These are phyloP conservation scores for Aulographum hederae DNA, from an alignment of 2,329 filamentous ascomycete genomes.

Conservation along the genomic window DNA sequence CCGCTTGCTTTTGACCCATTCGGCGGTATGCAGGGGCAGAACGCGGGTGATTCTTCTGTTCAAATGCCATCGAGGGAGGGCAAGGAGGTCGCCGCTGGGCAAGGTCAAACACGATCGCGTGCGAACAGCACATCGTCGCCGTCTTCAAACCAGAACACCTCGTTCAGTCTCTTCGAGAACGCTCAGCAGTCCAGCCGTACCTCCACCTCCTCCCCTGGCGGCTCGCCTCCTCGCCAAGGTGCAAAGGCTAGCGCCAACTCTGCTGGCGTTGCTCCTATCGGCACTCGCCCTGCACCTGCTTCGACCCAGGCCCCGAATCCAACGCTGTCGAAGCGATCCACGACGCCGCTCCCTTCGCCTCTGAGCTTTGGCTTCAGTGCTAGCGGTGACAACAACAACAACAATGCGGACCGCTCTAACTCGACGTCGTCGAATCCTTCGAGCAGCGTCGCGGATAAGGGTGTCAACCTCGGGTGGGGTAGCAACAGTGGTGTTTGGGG, in stretches of 20 bases:
- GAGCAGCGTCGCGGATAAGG: constrained; percentile 24
- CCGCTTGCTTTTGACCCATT: constrained; percentile 64
- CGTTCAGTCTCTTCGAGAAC: constrained; percentile 28
- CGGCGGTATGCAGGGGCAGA: constrained; percentile 31
- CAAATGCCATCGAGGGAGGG: constrained; percentile 30
- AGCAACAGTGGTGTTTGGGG: constrained; percentile 73
- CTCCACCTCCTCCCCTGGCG: constrained; percentile 70
- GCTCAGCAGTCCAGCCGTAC: constrained; percentile 55
- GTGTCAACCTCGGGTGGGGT: constrained; percentile 43
- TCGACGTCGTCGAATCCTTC: constrained; percentile 42
- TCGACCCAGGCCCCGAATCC: constrained; percentile 39
- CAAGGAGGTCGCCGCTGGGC: constrained; percentile 21
- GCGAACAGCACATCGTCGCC: constrained; percentile 78
- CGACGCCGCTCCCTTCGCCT: constrained; percentile 82
- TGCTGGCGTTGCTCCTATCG: constrained; percentile 72
- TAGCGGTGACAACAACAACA: constrained; percentile 30
- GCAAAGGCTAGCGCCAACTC: constrained; percentile 27
- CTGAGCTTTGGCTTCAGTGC: constrained; percentile 53
- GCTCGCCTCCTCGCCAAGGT: constrained; percentile 55
- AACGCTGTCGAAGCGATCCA: constrained; percentile 61
- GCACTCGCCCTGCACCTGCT: constrained; percentile 60
- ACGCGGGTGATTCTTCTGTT: constrained; percentile 31
- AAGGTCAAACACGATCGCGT: constrained; percentile 40
- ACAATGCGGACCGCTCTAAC: constrained; percentile 25
- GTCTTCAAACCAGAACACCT: constrained; percentile 40